Conservation (phyloP, 441 rosid species). For the Manihot esculenta region DNA sequence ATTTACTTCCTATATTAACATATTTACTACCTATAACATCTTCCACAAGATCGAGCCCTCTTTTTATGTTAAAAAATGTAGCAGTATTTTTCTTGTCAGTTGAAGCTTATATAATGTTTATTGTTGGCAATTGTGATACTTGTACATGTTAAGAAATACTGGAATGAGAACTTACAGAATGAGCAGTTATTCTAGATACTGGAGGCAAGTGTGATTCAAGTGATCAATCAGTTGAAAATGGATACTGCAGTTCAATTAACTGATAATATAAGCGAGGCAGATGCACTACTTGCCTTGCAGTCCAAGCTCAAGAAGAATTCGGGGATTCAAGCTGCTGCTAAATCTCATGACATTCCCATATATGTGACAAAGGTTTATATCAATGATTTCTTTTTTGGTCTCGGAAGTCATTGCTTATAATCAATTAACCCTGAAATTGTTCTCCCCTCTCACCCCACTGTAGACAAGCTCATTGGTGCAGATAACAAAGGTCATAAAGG, state of each 20-base stretch:
- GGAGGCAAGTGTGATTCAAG: slow-evolving; percentile 70
- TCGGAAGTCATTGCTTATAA: background rate
- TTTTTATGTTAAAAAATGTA: slow-evolving; percentile 1
- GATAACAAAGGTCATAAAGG: slow-evolving; percentile 65
- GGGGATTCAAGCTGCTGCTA: slow-evolving; percentile 68
- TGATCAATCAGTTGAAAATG: slow-evolving; percentile 63
- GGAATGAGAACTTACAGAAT: slow-evolving; percentile 33
- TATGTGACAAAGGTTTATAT: slow-evolving; percentile 69
- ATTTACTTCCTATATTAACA: no score
- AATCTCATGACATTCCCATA: slow-evolving; percentile 63
- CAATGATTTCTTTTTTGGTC: slow-evolving; percentile 7
- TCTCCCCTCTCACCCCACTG: slow-evolving; percentile 23
- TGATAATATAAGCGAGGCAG: slow-evolving; percentile 70
- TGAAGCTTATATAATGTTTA: background rate
- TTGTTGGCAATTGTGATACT: slow-evolving; percentile 6
- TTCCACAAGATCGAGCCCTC: background rate
- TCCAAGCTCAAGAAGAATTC: slow-evolving; percentile 68
- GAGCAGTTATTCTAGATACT: slow-evolving; percentile 59
- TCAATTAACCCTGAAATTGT: background rate
- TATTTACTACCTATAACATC: no score
- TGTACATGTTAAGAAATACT: slow-evolving; percentile 14
- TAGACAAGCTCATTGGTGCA: slow-evolving; percentile 80
- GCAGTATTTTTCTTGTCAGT: slow-evolving; percentile 3
- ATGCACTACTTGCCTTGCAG: slow-evolving; percentile 61
- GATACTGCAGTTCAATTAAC: slow-evolving; percentile 53